Base-by-base conservation (phyloP, 108 stramenopile species). In the Cylindrotheca closterium region DNA sequence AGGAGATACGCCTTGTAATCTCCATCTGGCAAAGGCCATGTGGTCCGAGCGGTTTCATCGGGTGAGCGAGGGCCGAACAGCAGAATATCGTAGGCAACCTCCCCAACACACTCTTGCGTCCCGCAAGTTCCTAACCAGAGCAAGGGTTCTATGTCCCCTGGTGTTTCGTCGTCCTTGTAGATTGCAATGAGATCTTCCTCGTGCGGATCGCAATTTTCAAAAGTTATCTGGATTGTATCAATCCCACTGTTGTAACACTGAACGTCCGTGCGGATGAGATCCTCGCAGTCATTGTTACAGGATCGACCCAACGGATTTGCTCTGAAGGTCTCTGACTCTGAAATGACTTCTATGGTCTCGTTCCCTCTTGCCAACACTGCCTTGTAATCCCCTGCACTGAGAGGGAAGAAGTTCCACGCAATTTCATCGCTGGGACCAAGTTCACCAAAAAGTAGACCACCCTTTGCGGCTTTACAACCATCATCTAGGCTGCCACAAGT, bases 131-230 rank as follows among this genome's bases (percentile, higher is more conserved):
- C 58, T 21, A 58, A 34, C 58, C 58, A 58, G 19, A 58, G 18
- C 8, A 58, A 23, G 7, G 58, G 58, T 37, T 58, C 58, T 2
- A 19, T 33, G 4, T 58, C 58, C 4, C 18, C 58, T 18, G 10
- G 8, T 58, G 18, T 17, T 27, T 55, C 55, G 28, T 12, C 4
- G 27, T 29, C 3, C 10, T 55, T 23, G 22, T 58, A 58, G 4
- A 58, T 58, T 2, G 58, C 58, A 58, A 58, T 58, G 3, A 28
- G 58, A 37, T 58, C 58, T 4, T 58, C 58, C 10, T 58, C 32
- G 3, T 31, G 8, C 18, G 58, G 30, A 18, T 21, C 34, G 32
- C 58, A 58, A 21, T 58, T 42, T 37, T 58, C 58, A 58, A 58
- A 58, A 19, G 58, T 58, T 4, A 58, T 10, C 32, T 42, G 58